Evolutionary conservation across 2,329 filamentous ascomycete species (phyloP).

Genomic region (Mariannaea elegans): DNA sequence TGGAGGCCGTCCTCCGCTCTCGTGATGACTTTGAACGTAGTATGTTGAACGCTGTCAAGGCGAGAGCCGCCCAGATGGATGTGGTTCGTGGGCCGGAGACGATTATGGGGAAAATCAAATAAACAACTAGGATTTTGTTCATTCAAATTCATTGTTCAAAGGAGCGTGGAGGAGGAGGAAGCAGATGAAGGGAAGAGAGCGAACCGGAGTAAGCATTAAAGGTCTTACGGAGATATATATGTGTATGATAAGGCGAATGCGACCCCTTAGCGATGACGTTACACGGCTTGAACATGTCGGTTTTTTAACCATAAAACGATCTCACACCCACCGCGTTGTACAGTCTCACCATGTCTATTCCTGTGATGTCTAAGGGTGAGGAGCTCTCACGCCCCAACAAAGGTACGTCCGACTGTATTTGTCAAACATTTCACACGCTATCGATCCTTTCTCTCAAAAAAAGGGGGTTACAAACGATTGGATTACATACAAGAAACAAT

Average conservation of each 20-base stretch:
- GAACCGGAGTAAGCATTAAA: background rate
- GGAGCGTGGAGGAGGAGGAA: conserved; percentile 1
- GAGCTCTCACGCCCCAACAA: no score
- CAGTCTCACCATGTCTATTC: background rate
- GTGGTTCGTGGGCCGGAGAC: conserved; percentile 86
- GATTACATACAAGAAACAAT: conserved; percentile 20
- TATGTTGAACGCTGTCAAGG: conserved; percentile 90
- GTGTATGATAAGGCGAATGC: conserved; percentile 20
- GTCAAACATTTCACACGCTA: conserved; percentile 11
- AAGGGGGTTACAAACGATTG: background rate
- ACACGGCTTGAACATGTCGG: background rate
- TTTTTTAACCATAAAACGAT: background rate
- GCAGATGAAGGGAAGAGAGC: background rate
- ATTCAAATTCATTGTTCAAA: conserved; percentile 10
- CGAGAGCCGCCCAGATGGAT: conserved; percentile 84
- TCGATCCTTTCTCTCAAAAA: background rate
- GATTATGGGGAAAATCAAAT: conserved; percentile 94
- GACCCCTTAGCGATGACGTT: conserved; percentile 17
- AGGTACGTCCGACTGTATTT: conserved; percentile 6
- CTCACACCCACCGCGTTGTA: no score
- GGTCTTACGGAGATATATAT: background rate
- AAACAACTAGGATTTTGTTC: conserved; percentile 27
- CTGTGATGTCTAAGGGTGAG: background rate
- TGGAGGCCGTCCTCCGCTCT: conserved; percentile 86
- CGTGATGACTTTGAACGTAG: conserved; percentile 93